Evolutionary conservation across 805 yeast species (phyloP).

Genomic region (Metschnikowia lunata): DNA sequence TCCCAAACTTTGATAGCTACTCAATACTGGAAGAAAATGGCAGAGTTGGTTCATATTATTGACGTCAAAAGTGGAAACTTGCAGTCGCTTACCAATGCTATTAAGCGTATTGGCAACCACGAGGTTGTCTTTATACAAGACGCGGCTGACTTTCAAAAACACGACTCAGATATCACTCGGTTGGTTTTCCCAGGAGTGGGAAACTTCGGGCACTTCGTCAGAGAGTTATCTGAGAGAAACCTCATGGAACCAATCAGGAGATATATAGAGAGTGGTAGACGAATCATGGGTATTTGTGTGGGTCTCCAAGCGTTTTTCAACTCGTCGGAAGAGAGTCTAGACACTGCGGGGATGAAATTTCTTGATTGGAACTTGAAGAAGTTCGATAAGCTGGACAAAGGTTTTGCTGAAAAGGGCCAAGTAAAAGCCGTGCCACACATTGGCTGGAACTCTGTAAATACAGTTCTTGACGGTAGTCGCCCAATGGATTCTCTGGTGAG

Average conservation of each 20-base stretch:
- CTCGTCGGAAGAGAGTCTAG: conserved; percentile 72
- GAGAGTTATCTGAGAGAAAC: conserved; percentile 55
- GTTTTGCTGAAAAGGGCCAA: conserved; percentile 22
- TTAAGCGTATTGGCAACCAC: conserved; percentile 67
- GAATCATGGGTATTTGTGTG: conserved; percentile 96
- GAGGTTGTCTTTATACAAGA: conserved; percentile 56
- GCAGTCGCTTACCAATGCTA: conserved; percentile 84
- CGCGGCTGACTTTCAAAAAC: conserved; percentile 47
- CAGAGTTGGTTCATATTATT: conserved; percentile 52
- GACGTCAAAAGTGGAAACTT: conserved; percentile 94
- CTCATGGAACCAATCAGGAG: conserved; percentile 61
- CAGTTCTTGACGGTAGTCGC: conserved; percentile 21
- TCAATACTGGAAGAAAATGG: neutral
- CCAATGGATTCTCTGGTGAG: conserved; percentile 22
- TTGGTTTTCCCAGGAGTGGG: conserved; percentile 96
- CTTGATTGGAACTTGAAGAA: conserved; percentile 45
- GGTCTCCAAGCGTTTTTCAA: conserved; percentile 84
- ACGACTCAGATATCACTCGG: conserved; percentile 43
- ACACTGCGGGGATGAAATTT: conserved; percentile 45
- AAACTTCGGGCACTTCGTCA: conserved; percentile 90
- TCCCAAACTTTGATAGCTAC: too few relatives aligned
- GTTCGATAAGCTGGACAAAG: conserved; percentile 46
- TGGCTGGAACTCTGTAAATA: conserved; percentile 77
- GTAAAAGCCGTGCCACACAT: conserved; percentile 90
- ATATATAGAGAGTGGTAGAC: conserved; percentile 73